These are phyloP conservation scores for Gracilaria caudata DNA, from an alignment of 23 red algal species.

Conservation along the genomic window DNA sequence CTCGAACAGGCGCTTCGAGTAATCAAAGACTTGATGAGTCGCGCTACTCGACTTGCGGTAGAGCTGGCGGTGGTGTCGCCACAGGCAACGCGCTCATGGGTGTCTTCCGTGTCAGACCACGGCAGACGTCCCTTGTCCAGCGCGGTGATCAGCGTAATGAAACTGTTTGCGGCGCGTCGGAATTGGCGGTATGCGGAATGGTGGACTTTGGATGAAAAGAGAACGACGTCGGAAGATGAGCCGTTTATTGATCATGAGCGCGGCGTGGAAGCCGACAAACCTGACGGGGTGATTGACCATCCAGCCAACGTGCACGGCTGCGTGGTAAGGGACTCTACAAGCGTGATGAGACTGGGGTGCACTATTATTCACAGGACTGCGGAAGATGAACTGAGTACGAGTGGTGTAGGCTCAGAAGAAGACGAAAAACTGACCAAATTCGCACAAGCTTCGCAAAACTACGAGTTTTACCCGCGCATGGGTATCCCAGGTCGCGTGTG, in stretches of 20 bases:
- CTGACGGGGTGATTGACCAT: slow-evolving; percentile 48
- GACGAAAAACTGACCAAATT: slow-evolving; percentile 32
- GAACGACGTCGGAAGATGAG: not conserved
- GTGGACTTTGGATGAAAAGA: slow-evolving; percentile 63
- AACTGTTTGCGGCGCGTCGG: slow-evolving; percentile 54
- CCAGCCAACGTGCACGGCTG: slow-evolving; percentile 59
- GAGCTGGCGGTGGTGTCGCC: slow-evolving; percentile 69
- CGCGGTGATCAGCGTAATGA: slow-evolving; percentile 63
- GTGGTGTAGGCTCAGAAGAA: not conserved
- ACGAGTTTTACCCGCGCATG: slow-evolving; percentile 60
- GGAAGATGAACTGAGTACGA: not conserved
- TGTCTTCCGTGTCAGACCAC: slow-evolving; percentile 16
- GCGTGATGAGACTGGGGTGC: slow-evolving; percentile 49
- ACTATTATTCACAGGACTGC: slow-evolving; percentile 8
- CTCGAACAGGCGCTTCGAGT: slow-evolving; percentile 46
- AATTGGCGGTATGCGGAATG: slow-evolving; percentile 77
- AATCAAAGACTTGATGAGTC: slow-evolving; percentile 41
- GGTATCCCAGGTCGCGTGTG: slow-evolving; percentile 77
- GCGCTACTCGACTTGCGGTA: slow-evolving; percentile 42
- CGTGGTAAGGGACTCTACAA: slow-evolving; percentile 54
- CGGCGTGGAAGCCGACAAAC: not conserved
- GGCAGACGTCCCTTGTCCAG: slow-evolving; percentile 27
- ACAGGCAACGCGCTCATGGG: slow-evolving; percentile 55
- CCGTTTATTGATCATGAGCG: not conserved
- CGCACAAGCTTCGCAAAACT: slow-evolving; percentile 31